Base-by-base conservation (phyloP, 441 rosid genomes). In the Pelargonium fulgidum region DNA sequence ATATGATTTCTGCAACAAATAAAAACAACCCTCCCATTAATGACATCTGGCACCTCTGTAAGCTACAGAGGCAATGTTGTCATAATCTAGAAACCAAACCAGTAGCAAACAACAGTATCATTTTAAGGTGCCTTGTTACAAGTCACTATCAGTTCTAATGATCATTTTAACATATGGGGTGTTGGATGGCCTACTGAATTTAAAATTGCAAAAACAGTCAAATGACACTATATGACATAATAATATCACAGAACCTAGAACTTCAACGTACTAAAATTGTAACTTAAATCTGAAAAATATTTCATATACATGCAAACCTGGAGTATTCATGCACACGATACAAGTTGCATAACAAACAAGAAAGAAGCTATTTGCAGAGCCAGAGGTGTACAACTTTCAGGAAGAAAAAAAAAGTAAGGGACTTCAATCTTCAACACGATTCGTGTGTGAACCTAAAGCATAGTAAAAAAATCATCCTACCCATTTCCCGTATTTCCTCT, bases 1-100 rank as follows among this genome's bases (percentile, higher is more conserved):
- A 79, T 92, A 95, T 24, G 99, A 95, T 92, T 92, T 95, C 98
- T 95, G 87, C 87, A 67, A 73, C 68, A 71, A 26, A 26, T 8
- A 41, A 29, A 66, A 11, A 24, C 48, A 44, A 29, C 36, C 17
- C 11, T 39, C 63, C 45, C 24, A 54, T 13, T 13, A 14, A 45
- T 42, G n/a, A 14, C 56, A 11, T 48, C 13, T 12, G 16, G 10
- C 56, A 11, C 16, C 13, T 48, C 13, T 48, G 1, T 52, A 16
- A 52, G 12, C 59, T 4, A 52, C 16, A 3, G 4, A 1, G 2
- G 6, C 20, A 52, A 14, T 52, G 14, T 52, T 52, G 1, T 10
- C 48, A 11, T 10, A 44, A 9, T 1, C 48, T n/a, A 44, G 11
- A 11, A 44, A 1, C 47, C 47, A 42, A 7, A 42, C 12, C 12